These are phyloP conservation scores for Suillus americanus DNA, from an alignment of 768 basidiomycete genomes.

Conservation along the genomic window DNA sequence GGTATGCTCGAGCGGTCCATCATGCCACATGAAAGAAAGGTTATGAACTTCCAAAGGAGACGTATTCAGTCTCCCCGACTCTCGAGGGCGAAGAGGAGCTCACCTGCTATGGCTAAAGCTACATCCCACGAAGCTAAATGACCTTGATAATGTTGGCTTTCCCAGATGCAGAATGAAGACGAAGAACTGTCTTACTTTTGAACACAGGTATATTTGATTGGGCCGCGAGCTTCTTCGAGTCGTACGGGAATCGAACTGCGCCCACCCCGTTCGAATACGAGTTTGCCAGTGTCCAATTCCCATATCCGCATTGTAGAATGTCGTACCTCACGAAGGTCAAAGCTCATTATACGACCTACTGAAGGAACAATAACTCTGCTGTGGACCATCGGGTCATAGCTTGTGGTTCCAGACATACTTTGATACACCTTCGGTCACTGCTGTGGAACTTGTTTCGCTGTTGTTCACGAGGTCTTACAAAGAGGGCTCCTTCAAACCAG, in stretches of 20 bases:
- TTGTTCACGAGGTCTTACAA: not conserved
- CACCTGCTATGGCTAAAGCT: constrained; percentile 90
- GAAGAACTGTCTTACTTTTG: constrained; percentile 22
- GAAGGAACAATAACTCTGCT: not conserved
- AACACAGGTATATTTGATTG: no score
- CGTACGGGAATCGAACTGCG: not conserved
- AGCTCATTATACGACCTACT: not conserved
- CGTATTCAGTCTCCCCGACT: constrained; percentile 76
- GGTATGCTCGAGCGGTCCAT: no score
- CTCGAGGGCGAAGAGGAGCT: constrained; percentile 76
- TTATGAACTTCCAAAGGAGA: constrained; percentile 74
- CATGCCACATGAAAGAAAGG: constrained; percentile 60
- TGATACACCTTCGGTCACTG: not conserved
- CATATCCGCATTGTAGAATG: not conserved
- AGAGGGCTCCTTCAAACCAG: not conserved
- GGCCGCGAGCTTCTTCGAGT: no score
- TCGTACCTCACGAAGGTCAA: not conserved
- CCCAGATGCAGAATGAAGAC: constrained; percentile 47
- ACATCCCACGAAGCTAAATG: constrained; percentile 82
- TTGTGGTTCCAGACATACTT: constrained; percentile 6
- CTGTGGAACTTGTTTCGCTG: not conserved
- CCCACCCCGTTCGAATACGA: not conserved
- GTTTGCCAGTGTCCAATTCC: not conserved
- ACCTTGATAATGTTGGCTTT: constrained; percentile 69
- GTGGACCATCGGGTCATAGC: not conserved